phyloP scores from a whole-genome alignment of 768 basidiomycete genomes.

The Chalciporus piperatus region DNA sequence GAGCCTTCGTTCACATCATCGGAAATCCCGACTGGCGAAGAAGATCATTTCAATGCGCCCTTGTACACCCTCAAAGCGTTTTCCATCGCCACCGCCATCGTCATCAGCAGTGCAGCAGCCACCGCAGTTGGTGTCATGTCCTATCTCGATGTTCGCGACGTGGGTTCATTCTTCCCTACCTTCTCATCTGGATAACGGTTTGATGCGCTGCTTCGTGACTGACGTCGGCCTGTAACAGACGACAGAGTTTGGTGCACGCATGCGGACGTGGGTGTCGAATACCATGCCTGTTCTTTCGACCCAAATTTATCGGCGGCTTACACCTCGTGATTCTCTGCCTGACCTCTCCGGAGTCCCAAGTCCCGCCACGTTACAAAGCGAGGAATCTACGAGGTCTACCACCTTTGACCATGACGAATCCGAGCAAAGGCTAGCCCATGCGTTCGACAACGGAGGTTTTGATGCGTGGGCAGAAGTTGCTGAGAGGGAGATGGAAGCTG shows the following conservation, averaged over 20 bases:
- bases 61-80: conserved; percentile 63
- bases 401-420: conserved; percentile 37
- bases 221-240: conserved; percentile 37
- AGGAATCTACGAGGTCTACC: background rate
- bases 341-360: background rate
- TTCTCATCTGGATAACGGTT: background rate
- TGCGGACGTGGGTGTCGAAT: conserved; percentile 48
- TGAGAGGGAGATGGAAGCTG: conserved; percentile 54
- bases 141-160: conserved; percentile 53
- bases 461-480: conserved; percentile 53
- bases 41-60: conserved; percentile 46
- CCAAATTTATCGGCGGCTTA: conserved; percentile 49
- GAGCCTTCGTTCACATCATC: background rate
- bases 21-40: background rate
- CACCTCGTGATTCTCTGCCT: conserved; percentile 18
- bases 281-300: conserved; percentile 49
- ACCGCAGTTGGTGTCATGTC: conserved; percentile 50
- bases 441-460: conserved; percentile 60
- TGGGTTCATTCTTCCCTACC: conserved; percentile 22
- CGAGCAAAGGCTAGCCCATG: conserved; percentile 49
- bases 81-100: conserved; percentile 59
- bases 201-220: background rate
- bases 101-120: conserved; percentile 44
- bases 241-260: conserved; percentile 55
- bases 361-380: background rate